Conservation (phyloP, 2,329 filamentous ascomycete species). For the Daldinia sp. region DNA sequence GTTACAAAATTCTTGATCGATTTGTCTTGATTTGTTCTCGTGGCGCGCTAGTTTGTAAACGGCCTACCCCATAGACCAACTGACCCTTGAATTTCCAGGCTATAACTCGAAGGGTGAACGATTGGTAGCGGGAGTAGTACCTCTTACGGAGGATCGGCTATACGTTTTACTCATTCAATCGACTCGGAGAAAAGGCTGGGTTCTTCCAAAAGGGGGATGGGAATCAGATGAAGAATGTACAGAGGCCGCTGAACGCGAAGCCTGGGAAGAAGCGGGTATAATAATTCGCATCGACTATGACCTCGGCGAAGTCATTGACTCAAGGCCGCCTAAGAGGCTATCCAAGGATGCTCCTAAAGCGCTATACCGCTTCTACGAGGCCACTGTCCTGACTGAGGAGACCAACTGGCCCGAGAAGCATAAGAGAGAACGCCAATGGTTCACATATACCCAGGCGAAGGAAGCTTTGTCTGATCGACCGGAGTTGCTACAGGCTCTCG, state of each 20-base stretch:
- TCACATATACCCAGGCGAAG: conserved; percentile 83
- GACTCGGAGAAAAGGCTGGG: conserved; percentile 90
- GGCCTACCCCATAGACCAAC: conserved; percentile 47
- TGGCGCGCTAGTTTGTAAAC: conserved; percentile 37
- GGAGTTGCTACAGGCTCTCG: conserved; percentile 87
- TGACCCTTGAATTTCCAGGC: conserved; percentile 65
- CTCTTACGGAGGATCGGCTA: conserved; percentile 83
- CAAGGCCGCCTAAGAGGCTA: conserved; percentile 77
- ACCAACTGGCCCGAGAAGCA: conserved; percentile 91
- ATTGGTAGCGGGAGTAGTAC: conserved; percentile 93
- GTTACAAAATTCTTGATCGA: conserved; percentile 26
- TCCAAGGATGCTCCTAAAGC: conserved; percentile 69
- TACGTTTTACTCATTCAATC: conserved; percentile 95
- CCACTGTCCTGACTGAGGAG: conserved; percentile 85
- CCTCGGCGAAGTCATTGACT: conserved; percentile 86
- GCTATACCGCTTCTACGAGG: conserved; percentile 85
- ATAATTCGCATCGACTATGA: conserved; percentile 84
- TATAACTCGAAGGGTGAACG: conserved; percentile 93
- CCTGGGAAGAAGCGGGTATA: conserved; percentile 98
- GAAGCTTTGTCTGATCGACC: conserved; percentile 79
- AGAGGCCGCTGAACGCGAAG: conserved; percentile 86
- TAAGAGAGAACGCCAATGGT: conserved; percentile 91
- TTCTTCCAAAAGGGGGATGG: conserved; percentile 97
- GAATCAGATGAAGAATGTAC: conserved; percentile 91
- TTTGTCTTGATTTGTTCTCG: conserved; percentile 35